Conservation (phyloP, 345 rosid species). For the Lepidium sativum region DNA sequence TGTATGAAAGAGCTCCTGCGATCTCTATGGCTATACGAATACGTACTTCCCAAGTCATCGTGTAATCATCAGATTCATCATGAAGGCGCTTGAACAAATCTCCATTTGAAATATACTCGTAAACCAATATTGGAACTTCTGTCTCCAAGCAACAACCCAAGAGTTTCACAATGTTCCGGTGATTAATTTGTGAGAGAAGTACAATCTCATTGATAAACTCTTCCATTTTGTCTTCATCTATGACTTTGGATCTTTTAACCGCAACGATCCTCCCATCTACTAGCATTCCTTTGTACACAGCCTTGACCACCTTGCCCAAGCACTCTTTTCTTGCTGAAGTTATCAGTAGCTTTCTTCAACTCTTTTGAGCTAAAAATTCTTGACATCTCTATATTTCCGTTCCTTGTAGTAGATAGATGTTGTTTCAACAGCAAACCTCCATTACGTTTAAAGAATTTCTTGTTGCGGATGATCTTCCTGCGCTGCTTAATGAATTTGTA, state of each 20-base stretch:
- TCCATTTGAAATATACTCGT: conserved; percentile 21
- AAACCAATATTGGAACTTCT: conserved; percentile 19
- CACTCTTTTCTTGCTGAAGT: neutral
- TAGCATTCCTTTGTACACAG: conserved; percentile 24
- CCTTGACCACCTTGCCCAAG: conserved; percentile 28
- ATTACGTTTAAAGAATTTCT: conserved; percentile 12
- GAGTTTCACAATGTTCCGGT: conserved; percentile 18
- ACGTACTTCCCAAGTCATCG: conserved; percentile 15
- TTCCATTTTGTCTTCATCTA: conserved; percentile 9
- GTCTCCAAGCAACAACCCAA: conserved; percentile 21
- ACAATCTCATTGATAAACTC: conserved; percentile 14
- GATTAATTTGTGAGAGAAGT: conserved; percentile 19
- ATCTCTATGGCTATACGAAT: conserved; percentile 16
- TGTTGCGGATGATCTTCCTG: neutral
- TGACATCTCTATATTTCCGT: neutral
- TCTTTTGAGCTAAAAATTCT: conserved; percentile 6
- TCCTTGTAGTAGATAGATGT: conserved; percentile 5
- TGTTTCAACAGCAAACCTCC: conserved; percentile 30
- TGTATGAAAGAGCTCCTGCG: neutral
- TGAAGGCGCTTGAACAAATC: conserved; percentile 12
- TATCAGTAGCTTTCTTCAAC: conserved; percentile 16
- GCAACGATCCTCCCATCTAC: conserved; percentile 6
- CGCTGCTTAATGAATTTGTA: neutral
- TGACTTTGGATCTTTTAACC: conserved; percentile 13
- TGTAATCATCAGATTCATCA: neutral